A percentile compares a stretch with the other conserved stretches of the same genome.
These are phyloP conservation scores for Bipolaris oryzae DNA, from an alignment of 2,329 filamentous ascomycete species.

Conservation along the genomic window DNA sequence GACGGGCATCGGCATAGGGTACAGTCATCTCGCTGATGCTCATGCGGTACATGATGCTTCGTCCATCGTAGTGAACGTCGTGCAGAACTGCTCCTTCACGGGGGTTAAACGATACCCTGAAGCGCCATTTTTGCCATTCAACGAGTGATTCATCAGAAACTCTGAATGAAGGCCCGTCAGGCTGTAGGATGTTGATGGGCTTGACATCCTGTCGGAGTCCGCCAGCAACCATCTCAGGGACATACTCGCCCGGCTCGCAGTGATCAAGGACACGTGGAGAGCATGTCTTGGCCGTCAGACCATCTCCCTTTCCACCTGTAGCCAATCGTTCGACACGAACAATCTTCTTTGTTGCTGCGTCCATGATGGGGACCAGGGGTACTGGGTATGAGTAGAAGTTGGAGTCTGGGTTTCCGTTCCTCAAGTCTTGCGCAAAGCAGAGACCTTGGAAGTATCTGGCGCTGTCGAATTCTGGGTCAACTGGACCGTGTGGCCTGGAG, in stretches of 20 bases:
- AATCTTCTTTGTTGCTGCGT: conserved; percentile 43
- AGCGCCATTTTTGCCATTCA: conserved; percentile 56
- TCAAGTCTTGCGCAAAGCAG: conserved; percentile 58
- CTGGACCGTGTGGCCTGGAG: conserved; percentile 59
- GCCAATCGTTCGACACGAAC: conserved; percentile 46
- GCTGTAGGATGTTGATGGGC: conserved; percentile 74
- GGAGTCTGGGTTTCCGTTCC: conserved; percentile 52
- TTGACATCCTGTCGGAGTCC: conserved; percentile 58
- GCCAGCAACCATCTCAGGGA: conserved; percentile 48
- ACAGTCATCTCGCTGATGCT: conserved; percentile 72
- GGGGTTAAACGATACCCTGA: conserved; percentile 49
- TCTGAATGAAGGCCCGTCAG: conserved; percentile 70
- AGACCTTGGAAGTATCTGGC: conserved; percentile 61
- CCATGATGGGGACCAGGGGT: conserved; percentile 47
- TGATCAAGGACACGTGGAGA: conserved; percentile 52
- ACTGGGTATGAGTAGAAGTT: conserved; percentile 51
- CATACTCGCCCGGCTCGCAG: conserved; percentile 60
- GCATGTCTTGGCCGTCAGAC: conserved; percentile 48
- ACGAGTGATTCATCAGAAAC: conserved; percentile 55
- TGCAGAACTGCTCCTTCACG: conserved; percentile 70
- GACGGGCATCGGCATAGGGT: conserved; percentile 68
- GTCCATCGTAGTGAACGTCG: conserved; percentile 71
- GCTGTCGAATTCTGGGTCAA: conserved; percentile 55
- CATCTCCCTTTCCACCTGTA: conserved; percentile 48
- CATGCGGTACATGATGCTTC: conserved; percentile 70